These are phyloP conservation scores for Pilobolus umbonatus DNA, from an alignment of 192 early-diverging fungal species.

Conservation along the genomic window DNA sequence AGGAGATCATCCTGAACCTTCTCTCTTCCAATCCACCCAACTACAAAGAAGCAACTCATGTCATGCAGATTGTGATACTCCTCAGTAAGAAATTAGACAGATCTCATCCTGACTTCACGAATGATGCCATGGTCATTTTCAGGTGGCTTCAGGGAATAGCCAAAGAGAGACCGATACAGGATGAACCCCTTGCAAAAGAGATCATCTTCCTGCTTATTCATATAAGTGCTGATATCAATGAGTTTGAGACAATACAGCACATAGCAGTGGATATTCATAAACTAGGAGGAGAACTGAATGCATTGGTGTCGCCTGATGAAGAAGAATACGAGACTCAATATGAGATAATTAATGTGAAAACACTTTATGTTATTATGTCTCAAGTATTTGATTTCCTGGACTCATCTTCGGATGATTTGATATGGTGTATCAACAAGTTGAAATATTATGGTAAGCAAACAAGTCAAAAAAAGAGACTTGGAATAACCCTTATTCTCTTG, in stretches of 20 bases:
- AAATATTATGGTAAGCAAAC: constrained; percentile 1
- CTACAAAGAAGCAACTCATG: constrained; percentile 41
- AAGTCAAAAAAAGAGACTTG: neutral
- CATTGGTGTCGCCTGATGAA: neutral
- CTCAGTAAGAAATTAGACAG: constrained; percentile 32
- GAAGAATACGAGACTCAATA: constrained; percentile 22
- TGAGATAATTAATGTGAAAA: constrained; percentile 42
- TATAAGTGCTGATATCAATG: constrained; percentile 28
- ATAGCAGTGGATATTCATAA: constrained; percentile 31
- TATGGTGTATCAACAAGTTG: constrained; percentile 43
- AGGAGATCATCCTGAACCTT: constrained; percentile 29
- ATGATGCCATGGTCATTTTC: constrained; percentile 27
- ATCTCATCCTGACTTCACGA: constrained; percentile 6
- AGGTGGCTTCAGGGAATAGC: constrained; percentile 39
- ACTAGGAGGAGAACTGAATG: constrained; percentile 24
- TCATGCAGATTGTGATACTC: constrained; percentile 36
- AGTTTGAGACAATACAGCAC: constrained; percentile 24
- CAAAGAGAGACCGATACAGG: constrained; percentile 41
- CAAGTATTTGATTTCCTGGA: constrained; percentile 42
- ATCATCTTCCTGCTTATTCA: constrained; percentile 37
- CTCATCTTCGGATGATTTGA: constrained; percentile 39
- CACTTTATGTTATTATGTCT: constrained; percentile 24
- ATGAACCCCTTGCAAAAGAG: constrained; percentile 33
- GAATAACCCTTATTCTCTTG: neutral
- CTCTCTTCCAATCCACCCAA: constrained; percentile 35